These are phyloP conservation scores for Aspergillus biplanus DNA, from an alignment of 495 filamentous ascomycete species.

Conservation along the genomic window DNA sequence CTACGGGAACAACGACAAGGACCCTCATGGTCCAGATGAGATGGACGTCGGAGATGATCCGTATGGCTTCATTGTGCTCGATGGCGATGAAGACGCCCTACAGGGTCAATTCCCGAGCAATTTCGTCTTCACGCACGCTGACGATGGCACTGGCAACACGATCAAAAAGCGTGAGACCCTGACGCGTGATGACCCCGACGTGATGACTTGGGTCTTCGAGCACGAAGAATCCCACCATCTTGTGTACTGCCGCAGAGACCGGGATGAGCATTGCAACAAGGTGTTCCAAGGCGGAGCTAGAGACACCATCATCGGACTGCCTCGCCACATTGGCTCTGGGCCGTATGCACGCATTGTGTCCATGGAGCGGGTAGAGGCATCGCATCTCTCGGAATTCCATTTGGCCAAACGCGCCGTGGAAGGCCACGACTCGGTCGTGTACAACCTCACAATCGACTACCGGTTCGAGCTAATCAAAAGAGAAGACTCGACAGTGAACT, in stretches of 20 bases:
- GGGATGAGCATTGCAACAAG: constrained; percentile 23
- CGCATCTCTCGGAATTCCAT: neutral
- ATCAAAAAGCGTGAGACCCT: constrained; percentile 23
- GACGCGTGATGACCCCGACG: constrained; percentile 26
- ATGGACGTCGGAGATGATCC: constrained; percentile 30
- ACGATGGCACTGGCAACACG: constrained; percentile 22
- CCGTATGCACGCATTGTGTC: constrained; percentile 15
- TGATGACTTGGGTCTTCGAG: constrained; percentile 32
- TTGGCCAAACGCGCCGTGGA: neutral
- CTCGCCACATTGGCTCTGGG: constrained; percentile 13
- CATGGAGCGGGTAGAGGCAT: constrained; percentile 1
- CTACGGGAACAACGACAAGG: constrained; percentile 17
- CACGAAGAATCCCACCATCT: constrained; percentile 30
- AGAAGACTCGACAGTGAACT: constrained; percentile 23
- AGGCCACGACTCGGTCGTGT: constrained; percentile 1
- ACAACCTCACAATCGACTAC: constrained; percentile 28
- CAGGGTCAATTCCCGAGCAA: constrained; percentile 21
- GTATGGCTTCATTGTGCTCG: constrained; percentile 37
- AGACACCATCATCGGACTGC: constrained; percentile 39
- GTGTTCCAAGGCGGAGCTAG: constrained; percentile 30
- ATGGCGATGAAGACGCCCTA: constrained; percentile 24
- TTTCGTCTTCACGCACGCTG: constrained; percentile 19
- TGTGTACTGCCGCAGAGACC: constrained; percentile 16
- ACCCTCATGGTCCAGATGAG: constrained; percentile 23
- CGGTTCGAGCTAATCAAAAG: constrained; percentile 26